Conservation (phyloP, 257 asterid genomes). For the Solanum lycopersicoides region DNA sequence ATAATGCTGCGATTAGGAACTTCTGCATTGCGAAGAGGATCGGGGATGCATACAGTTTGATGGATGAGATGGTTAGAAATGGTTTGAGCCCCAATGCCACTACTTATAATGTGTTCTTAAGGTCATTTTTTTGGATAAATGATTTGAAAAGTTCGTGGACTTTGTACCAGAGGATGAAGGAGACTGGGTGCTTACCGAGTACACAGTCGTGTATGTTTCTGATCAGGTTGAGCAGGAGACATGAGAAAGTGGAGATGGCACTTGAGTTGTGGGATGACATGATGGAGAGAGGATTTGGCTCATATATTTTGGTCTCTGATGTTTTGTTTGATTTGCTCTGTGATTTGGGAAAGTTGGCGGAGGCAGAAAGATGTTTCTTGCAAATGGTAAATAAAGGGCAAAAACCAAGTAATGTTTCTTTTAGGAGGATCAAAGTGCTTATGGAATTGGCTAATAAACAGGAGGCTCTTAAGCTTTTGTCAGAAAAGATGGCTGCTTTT, state of each 20-base stretch:
- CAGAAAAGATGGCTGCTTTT: constrained; percentile 63
- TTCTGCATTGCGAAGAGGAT: constrained; percentile 85
- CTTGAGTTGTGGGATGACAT: constrained; percentile 87
- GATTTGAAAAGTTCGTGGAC: constrained; percentile 61
- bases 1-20: constrained; percentile 75
- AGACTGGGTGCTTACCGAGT: constrained; percentile 54
- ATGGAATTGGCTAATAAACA: constrained; percentile 71
- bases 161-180: constrained; percentile 68
- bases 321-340: constrained; percentile 73
- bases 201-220: constrained; percentile 87
- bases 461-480: constrained; percentile 34
- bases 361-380: constrained; percentile 86
- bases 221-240: constrained; percentile 65
- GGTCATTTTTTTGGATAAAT: constrained; percentile 64
- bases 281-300: constrained; percentile 78
- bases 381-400: constrained; percentile 84
- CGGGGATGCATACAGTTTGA: constrained; percentile 42
- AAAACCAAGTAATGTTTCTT: constrained; percentile 67
- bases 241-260: constrained; percentile 63
- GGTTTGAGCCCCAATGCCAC: constrained; percentile 82
- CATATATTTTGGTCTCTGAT: constrained; percentile 65
- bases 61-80: constrained; percentile 64
- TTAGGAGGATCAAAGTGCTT: constrained; percentile 82
- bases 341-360: constrained; percentile 58
- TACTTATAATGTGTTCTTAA: constrained; percentile 67